Base-by-base conservation (phyloP, 768 basidiomycete genomes). In the Lepiota subincarnata region DNA sequence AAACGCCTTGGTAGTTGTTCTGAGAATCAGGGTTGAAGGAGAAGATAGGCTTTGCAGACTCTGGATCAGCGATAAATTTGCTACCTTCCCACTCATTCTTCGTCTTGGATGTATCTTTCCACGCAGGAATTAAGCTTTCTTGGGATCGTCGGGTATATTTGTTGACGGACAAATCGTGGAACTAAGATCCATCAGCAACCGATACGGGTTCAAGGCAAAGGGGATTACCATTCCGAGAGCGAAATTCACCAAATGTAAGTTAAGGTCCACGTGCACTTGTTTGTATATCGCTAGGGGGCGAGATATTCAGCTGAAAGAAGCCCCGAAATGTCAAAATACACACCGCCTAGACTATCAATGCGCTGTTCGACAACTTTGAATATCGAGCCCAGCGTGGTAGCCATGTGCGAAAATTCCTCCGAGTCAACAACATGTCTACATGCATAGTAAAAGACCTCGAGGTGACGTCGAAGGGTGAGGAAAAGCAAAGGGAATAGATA, bases 381-480 rank as follows among this genome's bases (percentile, higher is more conserved):
- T 8, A 70, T 59, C 1, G 66, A 68, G 1, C 66, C 64, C 13
- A 73, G 55, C 0, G 70, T 69, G 41, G 67, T 66, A 38, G 62
- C 66, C 41, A 67, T 51, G 3, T 62, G 55, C 0, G 59, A 61
- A 22, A 72, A 60, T 36, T 73, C 70, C 35, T 72, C 70, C 0
- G 61, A 60, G 50, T 70, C 62, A 13, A 73, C 50, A 11, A 71
- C 67, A 50, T 72, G 70, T 34, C 64, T 68, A 60, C 68, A 70
- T 5, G 68, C 66, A 16, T 70, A 56, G 18, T 53, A 64, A 19
- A 64, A 52, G 13, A 62, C 48, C 4, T 48, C 48, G 3, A 64
- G 54, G 24, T 62, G 60, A 11, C 59, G 57, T 10, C 49, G 34
- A 22, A 66, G 43, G 4, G 62, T 18, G 2, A 66, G 57, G 36